These are phyloP conservation scores for Solanum hybrid DNA, from an alignment of 305 asterid species.

Conservation along the genomic window DNA sequence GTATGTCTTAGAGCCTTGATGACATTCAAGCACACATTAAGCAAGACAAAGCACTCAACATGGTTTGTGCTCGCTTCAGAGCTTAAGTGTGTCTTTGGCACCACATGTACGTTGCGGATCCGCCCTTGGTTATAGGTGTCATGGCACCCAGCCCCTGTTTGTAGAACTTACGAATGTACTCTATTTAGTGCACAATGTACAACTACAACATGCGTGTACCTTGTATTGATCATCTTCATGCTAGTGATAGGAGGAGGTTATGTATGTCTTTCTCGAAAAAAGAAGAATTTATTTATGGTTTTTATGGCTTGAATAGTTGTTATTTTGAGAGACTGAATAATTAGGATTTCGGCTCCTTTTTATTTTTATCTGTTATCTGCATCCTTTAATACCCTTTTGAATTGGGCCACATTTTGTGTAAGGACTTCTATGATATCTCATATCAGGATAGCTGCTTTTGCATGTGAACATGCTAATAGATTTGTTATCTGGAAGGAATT, in stretches of 20 bases:
- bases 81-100: neutral
- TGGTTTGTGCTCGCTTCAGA: neutral
- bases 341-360: neutral
- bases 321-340: neutral
- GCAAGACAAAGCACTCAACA: neutral
- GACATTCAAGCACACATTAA: neutral
- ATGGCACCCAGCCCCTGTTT: neutral
- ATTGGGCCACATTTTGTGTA: neutral
- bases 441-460: neutral
- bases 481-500: neutral
- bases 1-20: neutral
- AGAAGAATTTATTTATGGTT: neutral
- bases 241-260: neutral
- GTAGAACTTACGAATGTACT: neutral
- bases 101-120: neutral
- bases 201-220: neutral
- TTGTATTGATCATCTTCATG: neutral
- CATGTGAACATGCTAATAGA: neutral
- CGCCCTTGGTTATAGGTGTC: neutral
- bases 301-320: neutral
- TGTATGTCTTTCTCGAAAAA: neutral
- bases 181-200: neutral
- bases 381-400: neutral
- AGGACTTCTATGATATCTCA: neutral
- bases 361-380: neutral